phyloP scores from a whole-genome alignment of 2,329 filamentous ascomycete species.

The Fusarium nelsonii region DNA sequence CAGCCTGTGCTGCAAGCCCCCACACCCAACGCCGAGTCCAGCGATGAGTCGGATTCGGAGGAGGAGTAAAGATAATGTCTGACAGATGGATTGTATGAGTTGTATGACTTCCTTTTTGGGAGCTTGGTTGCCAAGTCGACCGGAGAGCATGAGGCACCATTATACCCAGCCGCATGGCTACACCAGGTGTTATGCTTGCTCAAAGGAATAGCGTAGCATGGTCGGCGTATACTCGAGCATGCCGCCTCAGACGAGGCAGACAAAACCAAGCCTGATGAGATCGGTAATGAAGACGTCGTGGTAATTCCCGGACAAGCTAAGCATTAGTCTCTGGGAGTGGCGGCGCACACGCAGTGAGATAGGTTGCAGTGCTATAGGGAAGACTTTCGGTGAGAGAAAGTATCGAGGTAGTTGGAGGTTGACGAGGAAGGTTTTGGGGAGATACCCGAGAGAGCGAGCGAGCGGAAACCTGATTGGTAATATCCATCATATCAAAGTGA shows the following conservation, averaged over 20 bases:
- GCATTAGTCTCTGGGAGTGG: conserved; percentile 16
- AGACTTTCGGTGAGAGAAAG: conserved; percentile 9
- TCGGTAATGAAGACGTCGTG: conserved; percentile 35
- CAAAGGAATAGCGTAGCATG: conserved; percentile 26
- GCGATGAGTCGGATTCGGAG: conserved; percentile 62
- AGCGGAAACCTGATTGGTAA: conserved; percentile 16
- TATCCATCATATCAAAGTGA: not conserved
- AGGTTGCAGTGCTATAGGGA: not conserved
- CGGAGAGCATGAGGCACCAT: conserved; percentile 44
- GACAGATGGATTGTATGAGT: conserved; percentile 45
- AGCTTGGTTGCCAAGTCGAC: conserved; percentile 39
- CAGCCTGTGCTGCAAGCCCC: conserved; percentile 44
- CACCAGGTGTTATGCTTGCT: conserved; percentile 40
- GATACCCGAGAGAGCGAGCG: conserved; percentile 15
- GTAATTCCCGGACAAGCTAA: conserved; percentile 30
- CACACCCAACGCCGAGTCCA: conserved; percentile 52
- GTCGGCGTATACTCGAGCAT: conserved; percentile 24
- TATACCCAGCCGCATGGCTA: conserved; percentile 49
- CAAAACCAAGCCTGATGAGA: conserved; percentile 30
- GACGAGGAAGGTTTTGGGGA: conserved; percentile 7
- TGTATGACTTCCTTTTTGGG: conserved; percentile 37
- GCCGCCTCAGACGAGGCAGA: conserved; percentile 30
- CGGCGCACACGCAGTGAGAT: conserved; percentile 5
- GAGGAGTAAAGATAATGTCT: conserved; percentile 55
- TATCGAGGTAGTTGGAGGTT: not conserved